Base-by-base conservation (phyloP, 306 rosid species). In the Fragaria vesca region DNA sequence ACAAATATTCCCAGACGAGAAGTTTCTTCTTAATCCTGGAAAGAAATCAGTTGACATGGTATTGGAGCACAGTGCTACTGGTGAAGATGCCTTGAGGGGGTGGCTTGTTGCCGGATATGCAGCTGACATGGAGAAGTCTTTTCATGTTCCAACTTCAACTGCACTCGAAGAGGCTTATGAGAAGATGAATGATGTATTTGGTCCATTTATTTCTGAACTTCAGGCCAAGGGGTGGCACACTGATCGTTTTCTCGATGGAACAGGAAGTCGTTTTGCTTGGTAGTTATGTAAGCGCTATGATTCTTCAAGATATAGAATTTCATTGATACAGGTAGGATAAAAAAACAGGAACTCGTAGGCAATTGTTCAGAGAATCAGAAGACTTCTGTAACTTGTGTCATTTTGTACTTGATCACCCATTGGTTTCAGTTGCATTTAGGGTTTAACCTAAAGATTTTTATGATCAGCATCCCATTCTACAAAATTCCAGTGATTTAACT, bases 171-270 rank as follows among this genome's bases (percentile, higher is more conserved):
- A 89, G 17, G 97, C 98, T 48, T 90, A 90, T 1, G 81, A 87
- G 80, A 94, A 87, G 85, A 89, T 92, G 97, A 89, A 88, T 58
- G 85, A 82, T 15, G 85, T 88, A 13, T 88, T 87, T 77, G 82
- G 75, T 79, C 80, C 90, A 6, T 92, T 94, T 83, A 75, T 94
- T 40, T 85, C 77, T 60, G 88, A 85, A 79, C 78, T 94, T 38
- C 97, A 89, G 83, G 89, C 80, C 85, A 92, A 88, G 84, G 97
- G 97, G 61, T 94, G 98, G 98, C 88, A 94, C 81, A 90, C 98
- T n/a, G 97, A 94, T 78, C 93, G 93, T 47, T 94, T 94, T 88
- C 89, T 94, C 17, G 92, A 90, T 48, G 98, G 96, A 67, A 87
- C 85, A 58, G 97, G 98, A 72, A 84, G 87, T 70, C 92, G 96